A percentile compares a stretch with the other conserved stretches of the same genome.
Conservation (phyloP, 306 rosid species). For the Albizia julibrissin region DNA sequence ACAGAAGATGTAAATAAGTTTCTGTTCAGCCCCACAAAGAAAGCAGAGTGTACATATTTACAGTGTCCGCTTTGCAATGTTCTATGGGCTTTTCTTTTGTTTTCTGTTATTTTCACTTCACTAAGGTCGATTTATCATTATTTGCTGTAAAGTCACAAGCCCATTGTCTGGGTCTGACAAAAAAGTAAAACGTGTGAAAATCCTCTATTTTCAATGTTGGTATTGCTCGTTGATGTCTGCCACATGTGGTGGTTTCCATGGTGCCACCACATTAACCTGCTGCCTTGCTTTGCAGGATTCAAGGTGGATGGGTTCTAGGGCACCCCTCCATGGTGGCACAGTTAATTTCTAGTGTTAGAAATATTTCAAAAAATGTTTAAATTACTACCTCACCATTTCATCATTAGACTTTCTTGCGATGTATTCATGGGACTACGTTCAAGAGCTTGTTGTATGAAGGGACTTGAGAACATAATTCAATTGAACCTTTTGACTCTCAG, state of each 20-base stretch:
- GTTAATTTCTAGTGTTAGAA: background rate
- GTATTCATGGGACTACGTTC: background rate
- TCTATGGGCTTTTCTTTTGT: background rate
- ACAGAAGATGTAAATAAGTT: background rate
- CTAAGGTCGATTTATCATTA: background rate
- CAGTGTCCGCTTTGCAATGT: background rate
- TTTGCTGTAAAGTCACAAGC: background rate
- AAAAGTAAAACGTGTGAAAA: background rate
- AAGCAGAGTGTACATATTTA: background rate
- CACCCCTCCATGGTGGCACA: background rate
- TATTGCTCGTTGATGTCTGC: background rate
- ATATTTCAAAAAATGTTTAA: background rate
- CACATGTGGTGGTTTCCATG: background rate
- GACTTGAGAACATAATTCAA: conserved; percentile 19
- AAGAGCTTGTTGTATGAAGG: background rate
- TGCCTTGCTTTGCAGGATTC: background rate
- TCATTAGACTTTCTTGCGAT: background rate
- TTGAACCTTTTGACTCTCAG: conserved; percentile 17
- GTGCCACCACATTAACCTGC: background rate
- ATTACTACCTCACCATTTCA: background rate
- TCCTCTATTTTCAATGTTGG: background rate
- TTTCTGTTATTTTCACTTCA: background rate
- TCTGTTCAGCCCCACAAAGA: background rate
- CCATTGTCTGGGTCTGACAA: background rate
- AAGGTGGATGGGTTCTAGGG: background rate